Base-by-base conservation (phyloP, 495 filamentous ascomycete species). In the Polyplosphaeria fusca region DNA sequence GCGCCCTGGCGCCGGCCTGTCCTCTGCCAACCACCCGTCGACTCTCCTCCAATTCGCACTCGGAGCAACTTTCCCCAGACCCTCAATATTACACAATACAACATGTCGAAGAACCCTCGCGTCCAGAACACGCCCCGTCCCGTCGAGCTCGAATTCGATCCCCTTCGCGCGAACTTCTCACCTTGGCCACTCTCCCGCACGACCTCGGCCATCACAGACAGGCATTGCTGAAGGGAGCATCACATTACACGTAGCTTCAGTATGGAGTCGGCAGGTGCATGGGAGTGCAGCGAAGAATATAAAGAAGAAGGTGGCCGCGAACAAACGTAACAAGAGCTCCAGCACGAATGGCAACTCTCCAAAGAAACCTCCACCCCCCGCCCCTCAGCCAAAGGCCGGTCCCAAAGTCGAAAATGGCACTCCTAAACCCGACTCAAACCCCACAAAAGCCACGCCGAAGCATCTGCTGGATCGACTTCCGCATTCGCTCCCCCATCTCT, bases 381-480 rank as follows among this genome's bases (percentile, higher is more conserved):
- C 41, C 40, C 47, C 49, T 18, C 50, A 43, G 14, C 45, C 58
- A 24, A 18, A 43, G 9, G 16, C 43, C 9, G 42, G 42, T 2
- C 57, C 50, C 16, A 41, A 53, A 23, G 22, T 48, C 19, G 5
- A 47, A 13, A 43, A 60, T 16, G 24, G n/a, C 14, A 50, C 47
- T 38, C 39, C 61, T 27, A 58, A 65, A 53, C n/a, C 52, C 19
- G 26, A 47, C 7, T 43, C 60, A 5, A 40, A 39, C 9, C 20
- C 11, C 18, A 13, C 48, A 11, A 5, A 24, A 12, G 46, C 16
- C 13, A 5, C 50, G 5, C 60, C 57, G 44, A 77, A 76, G 51
- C 74, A 77, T 53, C 68, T 92, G 1, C 76, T 81, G 26, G 74
- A 82, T 52, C 86, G 87, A 56, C 74, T 91, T 18, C 82, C 82